phyloP scores from a whole-genome alignment of 2,329 filamentous ascomycete species.

The Neocucurbitaria cava region DNA sequence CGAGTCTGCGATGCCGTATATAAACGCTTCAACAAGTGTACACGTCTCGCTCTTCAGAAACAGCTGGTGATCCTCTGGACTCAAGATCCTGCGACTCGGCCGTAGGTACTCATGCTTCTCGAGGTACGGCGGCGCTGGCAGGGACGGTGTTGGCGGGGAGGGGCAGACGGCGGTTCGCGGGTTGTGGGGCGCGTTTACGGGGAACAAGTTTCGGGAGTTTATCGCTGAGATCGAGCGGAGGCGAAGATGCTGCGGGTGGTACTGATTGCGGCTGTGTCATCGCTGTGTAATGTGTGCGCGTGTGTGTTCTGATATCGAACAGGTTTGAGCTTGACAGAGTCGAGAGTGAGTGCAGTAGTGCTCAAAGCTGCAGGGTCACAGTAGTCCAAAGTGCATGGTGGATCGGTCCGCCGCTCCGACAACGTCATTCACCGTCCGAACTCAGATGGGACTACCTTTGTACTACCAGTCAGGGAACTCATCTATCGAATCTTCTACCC shows the following conservation, averaged over 20 bases:
- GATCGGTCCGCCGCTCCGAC: slow-evolving; percentile 1
- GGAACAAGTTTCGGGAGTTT: slow-evolving; percentile 47
- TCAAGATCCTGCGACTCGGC: slow-evolving; percentile 82
- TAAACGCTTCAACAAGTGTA: slow-evolving; percentile 78
- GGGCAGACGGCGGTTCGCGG: slow-evolving; percentile 46
- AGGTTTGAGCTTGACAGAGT: neutral
- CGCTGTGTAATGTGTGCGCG: neutral
- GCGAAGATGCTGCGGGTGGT: slow-evolving; percentile 9
- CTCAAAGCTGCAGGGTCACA: neutral
- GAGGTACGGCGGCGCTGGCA: slow-evolving; percentile 72
- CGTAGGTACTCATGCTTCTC: slow-evolving; percentile 67
- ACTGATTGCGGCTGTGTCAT: slow-evolving; percentile 23
- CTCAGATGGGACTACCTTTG: neutral
- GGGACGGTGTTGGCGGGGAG: slow-evolving; percentile 77
- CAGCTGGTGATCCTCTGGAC: slow-evolving; percentile 76
- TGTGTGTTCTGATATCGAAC: neutral
- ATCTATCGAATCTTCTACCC: neutral
- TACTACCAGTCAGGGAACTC: neutral
- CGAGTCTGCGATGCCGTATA: slow-evolving; percentile 85
- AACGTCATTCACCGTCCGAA: neutral
- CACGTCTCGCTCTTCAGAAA: slow-evolving; percentile 82
- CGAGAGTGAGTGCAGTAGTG: neutral
- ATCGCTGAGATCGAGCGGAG: slow-evolving; percentile 32
- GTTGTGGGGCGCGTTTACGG: slow-evolving; percentile 35
- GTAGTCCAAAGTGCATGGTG: neutral